Evolutionary conservation across 1,139 yeast species (phyloP), one percentile per base, ranked within the genome.

Genomic region (Williopsis jadinii): DNA sequence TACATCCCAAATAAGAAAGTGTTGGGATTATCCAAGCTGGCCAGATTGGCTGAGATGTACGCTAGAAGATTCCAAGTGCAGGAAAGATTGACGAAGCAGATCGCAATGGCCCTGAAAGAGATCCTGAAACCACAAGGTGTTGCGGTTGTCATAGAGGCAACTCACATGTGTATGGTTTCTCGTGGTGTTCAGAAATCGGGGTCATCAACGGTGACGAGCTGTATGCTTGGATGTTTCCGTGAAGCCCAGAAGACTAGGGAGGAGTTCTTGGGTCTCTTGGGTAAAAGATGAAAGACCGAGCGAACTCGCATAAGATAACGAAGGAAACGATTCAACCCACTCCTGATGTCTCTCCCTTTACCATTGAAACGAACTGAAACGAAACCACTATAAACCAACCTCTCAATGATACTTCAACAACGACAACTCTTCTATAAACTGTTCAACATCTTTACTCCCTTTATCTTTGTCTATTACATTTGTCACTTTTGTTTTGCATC

Each of bases 81-180:
- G 63, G 99, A 92, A 61, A 73, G 99, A 52, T 73, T 92, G 49
- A 92, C 98, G 12, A 92, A 92, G 62, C 98, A 92, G 62, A 90
- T 92, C 42, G 97, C 98, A 34, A 86, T 88, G 85, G 97, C 98
- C 0, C 65, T 92, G 40, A 80, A 84, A 62, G 97, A 88, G 58
- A 85, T 90, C 47, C 70, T 92, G 55, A 82, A 84, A 58, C 98
- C 99, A 13, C 75, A 92, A 55, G 98, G 98, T 42, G 98, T 92
- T 11, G 98, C 97, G 0, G 98, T 92, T 33, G 97, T 92, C 24
- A 88, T 92, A 58, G 98, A 92, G 63, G 97, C 97, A 27, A 79
- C 94, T 9, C 99, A 92, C 61, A 92, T 94, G 98, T 92, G 99
- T 64, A 92, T 92, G 99, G 97, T 90, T 29, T 87, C 95, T 63